A percentile compares a stretch with the other conserved stretches of the same genome.
phyloP scores from a whole-genome alignment of 441 rosid species.

The Pelargonium cotyledonis region DNA sequence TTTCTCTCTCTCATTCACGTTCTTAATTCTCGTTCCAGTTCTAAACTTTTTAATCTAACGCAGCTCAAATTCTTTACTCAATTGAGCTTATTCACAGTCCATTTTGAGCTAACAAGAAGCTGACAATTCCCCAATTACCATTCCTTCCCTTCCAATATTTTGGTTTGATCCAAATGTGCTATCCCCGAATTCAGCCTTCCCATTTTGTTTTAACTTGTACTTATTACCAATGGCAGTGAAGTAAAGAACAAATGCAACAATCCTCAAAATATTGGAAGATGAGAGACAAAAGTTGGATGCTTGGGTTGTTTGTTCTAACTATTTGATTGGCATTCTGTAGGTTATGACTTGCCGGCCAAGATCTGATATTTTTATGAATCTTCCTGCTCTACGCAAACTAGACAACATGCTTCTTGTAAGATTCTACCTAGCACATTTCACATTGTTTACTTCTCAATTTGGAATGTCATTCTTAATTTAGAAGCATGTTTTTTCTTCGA shows the following conservation, averaged over 20 bases:
- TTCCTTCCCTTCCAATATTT: not conserved
- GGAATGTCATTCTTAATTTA: constrained; percentile 13
- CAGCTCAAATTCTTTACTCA: too few species aligned
- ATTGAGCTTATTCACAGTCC: not conserved
- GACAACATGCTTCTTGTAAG: constrained; percentile 98
- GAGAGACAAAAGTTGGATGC: too few species aligned
- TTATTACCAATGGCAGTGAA: not conserved
- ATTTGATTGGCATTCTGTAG: constrained; percentile 27
- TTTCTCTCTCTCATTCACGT: too few species aligned
- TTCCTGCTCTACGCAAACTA: constrained; percentile 86
- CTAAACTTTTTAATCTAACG: too few species aligned
- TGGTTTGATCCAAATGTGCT: not conserved
- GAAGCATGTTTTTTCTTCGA: constrained; percentile 6
- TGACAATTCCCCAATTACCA: not conserved
- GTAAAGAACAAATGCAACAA: not conserved
- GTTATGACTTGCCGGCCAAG: constrained; percentile 95
- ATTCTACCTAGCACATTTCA: constrained; percentile 10
- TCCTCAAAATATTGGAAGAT: not conserved
- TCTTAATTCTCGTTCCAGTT: too few species aligned
- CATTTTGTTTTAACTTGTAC: not conserved
- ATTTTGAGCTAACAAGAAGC: not conserved
- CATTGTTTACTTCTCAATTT: not conserved
- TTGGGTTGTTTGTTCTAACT: not conserved
- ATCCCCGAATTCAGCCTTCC: not conserved
- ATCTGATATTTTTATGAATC: constrained; percentile 77